Conservation (phyloP, 768 basidiomycete genomes). For the Mycena indigotica region DNA sequence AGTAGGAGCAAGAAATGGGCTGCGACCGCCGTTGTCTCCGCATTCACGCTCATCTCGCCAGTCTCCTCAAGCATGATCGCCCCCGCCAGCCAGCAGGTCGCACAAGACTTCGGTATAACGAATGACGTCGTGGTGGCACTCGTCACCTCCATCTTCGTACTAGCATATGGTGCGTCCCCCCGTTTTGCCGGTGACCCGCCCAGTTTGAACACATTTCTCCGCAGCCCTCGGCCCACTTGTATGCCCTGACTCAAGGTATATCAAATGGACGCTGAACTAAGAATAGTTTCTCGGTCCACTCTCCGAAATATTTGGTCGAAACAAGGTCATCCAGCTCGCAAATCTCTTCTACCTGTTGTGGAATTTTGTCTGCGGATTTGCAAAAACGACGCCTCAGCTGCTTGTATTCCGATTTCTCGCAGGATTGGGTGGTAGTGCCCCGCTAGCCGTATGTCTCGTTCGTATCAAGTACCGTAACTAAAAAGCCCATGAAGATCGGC, state of each 20-base stretch:
- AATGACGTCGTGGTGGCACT: conserved; percentile 52
- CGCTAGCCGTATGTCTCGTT: conserved; percentile 38
- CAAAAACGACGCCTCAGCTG: conserved; percentile 44
- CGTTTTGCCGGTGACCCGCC: background rate
- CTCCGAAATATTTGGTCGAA: conserved; percentile 55
- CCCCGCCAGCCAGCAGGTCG: conserved; percentile 58
- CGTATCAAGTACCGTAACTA: no score
- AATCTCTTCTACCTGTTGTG: conserved; percentile 34
- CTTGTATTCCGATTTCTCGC: conserved; percentile 56
- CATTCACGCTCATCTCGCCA: conserved; percentile 69
- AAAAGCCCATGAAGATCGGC: no score
- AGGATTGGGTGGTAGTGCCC: conserved; percentile 58
- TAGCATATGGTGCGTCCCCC: conserved; percentile 56
- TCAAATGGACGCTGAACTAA: background rate
- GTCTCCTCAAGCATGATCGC: conserved; percentile 77
- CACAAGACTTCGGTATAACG: conserved; percentile 55
- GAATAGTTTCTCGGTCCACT: conserved; percentile 57
- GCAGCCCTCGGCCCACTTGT: conserved; percentile 57
- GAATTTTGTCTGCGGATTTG: conserved; percentile 52
- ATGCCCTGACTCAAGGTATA: conserved; percentile 11
- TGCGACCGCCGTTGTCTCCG: conserved; percentile 63
- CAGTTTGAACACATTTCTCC: background rate
- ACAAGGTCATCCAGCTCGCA: conserved; percentile 4
- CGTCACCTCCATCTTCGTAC: conserved; percentile 59
- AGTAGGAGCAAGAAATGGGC: conserved; percentile 60